These are phyloP conservation scores for Ceratocystis huliohia DNA, from an alignment of 2,329 filamentous ascomycete genomes.

Conservation along the genomic window DNA sequence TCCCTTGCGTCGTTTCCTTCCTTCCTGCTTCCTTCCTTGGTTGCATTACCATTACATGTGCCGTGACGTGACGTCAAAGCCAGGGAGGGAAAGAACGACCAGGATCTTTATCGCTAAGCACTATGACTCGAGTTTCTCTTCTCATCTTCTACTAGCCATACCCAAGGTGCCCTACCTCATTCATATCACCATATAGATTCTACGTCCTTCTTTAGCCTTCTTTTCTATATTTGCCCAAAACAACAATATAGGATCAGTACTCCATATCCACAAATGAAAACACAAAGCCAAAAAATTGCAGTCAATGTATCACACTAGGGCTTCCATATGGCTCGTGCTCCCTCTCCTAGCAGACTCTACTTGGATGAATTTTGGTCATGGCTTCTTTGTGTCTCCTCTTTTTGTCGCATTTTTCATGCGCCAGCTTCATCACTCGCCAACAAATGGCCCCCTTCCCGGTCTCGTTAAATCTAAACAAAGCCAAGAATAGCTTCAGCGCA, in stretches of 20 bases:
- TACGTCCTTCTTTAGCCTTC: background rate
- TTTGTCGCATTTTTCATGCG: background rate
- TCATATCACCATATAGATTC: background rate
- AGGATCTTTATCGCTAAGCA: background rate
- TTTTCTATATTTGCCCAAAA: background rate
- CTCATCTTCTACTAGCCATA: background rate
- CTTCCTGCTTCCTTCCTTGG: background rate
- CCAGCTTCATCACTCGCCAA: background rate
- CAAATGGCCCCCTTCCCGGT: no score
- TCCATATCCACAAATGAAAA: background rate
- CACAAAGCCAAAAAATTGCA: background rate
- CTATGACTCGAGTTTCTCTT: background rate
- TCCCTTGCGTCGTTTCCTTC: background rate
- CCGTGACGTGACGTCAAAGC: background rate
- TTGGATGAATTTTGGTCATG: background rate
- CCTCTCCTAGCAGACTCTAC: no score
- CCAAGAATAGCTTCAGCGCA: background rate
- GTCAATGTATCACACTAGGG: background rate
- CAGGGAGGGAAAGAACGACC: background rate
- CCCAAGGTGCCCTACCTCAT: background rate
- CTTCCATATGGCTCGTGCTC: background rate
- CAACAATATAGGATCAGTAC: background rate
- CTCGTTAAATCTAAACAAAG: no score
- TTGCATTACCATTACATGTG: background rate
- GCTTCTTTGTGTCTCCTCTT: background rate